A percentile compares a stretch with the other conserved stretches of the same genome.
phyloP scores from a whole-genome alignment of 179 eudicot genomes.

The Monotropa hypopitys region DNA sequence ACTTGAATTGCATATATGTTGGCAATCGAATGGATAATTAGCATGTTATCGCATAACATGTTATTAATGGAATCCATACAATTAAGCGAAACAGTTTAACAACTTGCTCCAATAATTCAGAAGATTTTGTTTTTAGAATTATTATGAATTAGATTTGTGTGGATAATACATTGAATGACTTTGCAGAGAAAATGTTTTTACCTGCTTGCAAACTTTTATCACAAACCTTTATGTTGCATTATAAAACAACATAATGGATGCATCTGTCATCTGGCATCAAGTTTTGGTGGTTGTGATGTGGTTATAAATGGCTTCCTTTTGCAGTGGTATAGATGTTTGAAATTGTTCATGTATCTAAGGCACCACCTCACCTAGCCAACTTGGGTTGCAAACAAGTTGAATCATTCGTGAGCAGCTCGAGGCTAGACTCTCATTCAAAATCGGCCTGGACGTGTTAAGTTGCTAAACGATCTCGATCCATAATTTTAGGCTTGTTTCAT shows the following conservation, averaged over 20 bases:
- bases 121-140: neutral
- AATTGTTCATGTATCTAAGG: neutral
- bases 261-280: neutral
- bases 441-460: too few species aligned
- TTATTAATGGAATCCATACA: neutral
- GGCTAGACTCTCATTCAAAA: too few species aligned
- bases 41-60: neutral
- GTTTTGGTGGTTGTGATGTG: neutral
- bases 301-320: neutral
- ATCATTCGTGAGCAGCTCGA: too few species aligned
- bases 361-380: too few species aligned
- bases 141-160: neutral
- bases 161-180: neutral
- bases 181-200: neutral
- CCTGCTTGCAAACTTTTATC: too few species aligned
- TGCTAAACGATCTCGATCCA: too few species aligned
- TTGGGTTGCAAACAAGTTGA: too few species aligned
- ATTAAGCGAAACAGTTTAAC: too few species aligned
- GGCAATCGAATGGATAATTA: neutral
- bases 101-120: neutral
- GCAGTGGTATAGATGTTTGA: neutral
- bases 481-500: too few species aligned
- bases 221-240: neutral
- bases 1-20: neutral
- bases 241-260: neutral